Evolutionary conservation across 2,329 filamentous ascomycete species (phyloP).

Genomic region (Paraphoma sp.): DNA sequence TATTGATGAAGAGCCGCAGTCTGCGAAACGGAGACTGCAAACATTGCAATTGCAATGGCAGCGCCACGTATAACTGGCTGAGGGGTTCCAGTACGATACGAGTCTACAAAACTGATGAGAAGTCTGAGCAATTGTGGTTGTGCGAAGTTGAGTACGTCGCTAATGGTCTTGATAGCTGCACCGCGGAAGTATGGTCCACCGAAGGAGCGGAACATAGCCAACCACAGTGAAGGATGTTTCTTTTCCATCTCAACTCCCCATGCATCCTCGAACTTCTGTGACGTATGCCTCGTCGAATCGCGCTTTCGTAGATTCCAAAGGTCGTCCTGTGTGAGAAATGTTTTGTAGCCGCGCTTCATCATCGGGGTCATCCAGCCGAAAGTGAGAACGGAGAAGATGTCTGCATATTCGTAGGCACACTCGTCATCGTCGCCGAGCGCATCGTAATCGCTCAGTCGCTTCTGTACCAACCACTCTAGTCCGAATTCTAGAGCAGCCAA

Average conservation of each 20-base stretch:
- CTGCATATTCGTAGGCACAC: conserved; percentile 86
- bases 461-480: conserved; percentile 87
- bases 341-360: conserved; percentile 93
- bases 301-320: conserved; percentile 86
- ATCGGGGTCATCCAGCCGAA: conserved; percentile 99
- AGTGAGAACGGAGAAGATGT: conserved; percentile 89
- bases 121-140: conserved; percentile 89
- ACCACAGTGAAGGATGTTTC: conserved; percentile 81
- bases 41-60: conserved; percentile 91
- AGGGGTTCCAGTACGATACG: conserved; percentile 69
- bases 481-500: conserved; percentile 74
- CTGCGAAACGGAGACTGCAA: conserved; percentile 82
- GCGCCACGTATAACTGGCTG: conserved; percentile 84
- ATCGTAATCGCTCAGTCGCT: conserved; percentile 73
- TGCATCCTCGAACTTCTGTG: conserved; percentile 71
- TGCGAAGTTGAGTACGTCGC: conserved; percentile 83
- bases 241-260: conserved; percentile 80
- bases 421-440: conserved; percentile 72
- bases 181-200: conserved; percentile 83
- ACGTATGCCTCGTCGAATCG: conserved; percentile 80
- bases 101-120: conserved; percentile 83
- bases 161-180: conserved; percentile 85
- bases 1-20: conserved; percentile 95
- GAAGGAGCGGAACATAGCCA: conserved; percentile 83
- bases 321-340: conserved; percentile 92